Evolutionary conservation across 2,329 filamentous ascomycete species (phyloP), one percentile per base, ranked within the genome.

Genomic region (Aspergillus ustus): DNA sequence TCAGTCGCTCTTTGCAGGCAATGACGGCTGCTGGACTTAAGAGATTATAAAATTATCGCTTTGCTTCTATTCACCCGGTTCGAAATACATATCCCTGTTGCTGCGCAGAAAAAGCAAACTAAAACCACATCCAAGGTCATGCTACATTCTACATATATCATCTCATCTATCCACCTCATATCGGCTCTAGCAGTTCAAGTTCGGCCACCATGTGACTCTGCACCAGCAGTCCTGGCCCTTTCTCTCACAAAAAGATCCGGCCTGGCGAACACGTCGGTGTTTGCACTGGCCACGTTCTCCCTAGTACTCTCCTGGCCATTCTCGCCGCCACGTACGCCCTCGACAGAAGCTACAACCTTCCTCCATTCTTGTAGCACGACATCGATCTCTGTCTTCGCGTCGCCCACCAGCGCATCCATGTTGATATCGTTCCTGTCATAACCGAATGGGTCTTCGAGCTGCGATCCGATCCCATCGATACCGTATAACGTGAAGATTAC

Each of bases 341-440:
- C 71, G 40, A 63, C 66, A 29, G 57, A 59, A 19, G 57, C 66
- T 57, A 64, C 66, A 53, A 69, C 64, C 37, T 68, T 75, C 67
- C 79, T 80, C 87, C 87, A 89, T 71, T 87, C 86, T 15, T 82
- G 80, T 25, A 89, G 69, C 67, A 88, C 73, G 7, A 86, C 85
- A 64, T 82, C 81, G 19, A 86, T 81, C 73, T 89, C 87, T 44
- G 79, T 79, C 62, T 84, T 77, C 48, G 85, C 78, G 70, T 89
- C 87, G 65, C 87, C 85, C 2, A 86, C 84, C 53, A 89, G 84
- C 3, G 85, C 85, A 71, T 89, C 87, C 82, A 89, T 87, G 70
- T 88, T 88, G 74, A 89, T 89, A 70, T 89, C 87, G 60, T 88
- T 88, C 69, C 83, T 82, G 65, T 88, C 87, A 59, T 87, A 87